These are phyloP conservation scores for Beauveria rudraprayagi DNA, from an alignment of 2,329 filamentous ascomycete genomes.

Conservation along the genomic window DNA sequence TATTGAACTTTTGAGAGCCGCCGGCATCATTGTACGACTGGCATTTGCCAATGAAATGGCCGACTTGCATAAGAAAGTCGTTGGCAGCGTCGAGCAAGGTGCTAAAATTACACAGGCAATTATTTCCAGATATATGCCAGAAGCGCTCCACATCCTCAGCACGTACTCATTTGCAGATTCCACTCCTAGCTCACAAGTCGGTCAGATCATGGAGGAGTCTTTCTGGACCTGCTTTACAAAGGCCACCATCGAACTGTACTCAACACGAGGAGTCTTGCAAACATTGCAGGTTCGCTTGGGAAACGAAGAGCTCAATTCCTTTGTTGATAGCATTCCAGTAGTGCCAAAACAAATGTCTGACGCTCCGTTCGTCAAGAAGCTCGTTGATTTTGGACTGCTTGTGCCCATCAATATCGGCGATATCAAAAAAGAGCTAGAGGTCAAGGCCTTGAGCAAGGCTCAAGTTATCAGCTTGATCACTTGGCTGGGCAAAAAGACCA, in stretches of 20 bases:
- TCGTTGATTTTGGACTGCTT: slow-evolving; percentile 81
- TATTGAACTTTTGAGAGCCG: slow-evolving; percentile 80
- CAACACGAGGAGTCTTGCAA: slow-evolving; percentile 78
- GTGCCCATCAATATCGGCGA: slow-evolving; percentile 80
- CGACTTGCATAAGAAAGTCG: slow-evolving; percentile 57
- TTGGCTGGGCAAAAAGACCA: slow-evolving; percentile 71
- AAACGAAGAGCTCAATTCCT: slow-evolving; percentile 56
- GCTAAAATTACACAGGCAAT: slow-evolving; percentile 53
- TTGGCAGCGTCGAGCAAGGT: slow-evolving; percentile 35
- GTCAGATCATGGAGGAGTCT: slow-evolving; percentile 82
- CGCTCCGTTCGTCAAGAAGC: slow-evolving; percentile 67
- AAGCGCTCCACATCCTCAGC: slow-evolving; percentile 74
- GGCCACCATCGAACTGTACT: slow-evolving; percentile 78
- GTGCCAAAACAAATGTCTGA: slow-evolving; percentile 69
- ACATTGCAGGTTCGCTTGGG: slow-evolving; percentile 74
- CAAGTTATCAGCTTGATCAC: slow-evolving; percentile 77
- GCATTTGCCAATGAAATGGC: slow-evolving; percentile 84
- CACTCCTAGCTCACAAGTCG: slow-evolving; percentile 76
- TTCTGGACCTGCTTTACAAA: slow-evolving; percentile 90
- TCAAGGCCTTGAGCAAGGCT: slow-evolving; percentile 67
- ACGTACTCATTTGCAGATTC: slow-evolving; percentile 87
- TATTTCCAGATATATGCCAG: slow-evolving; percentile 61
- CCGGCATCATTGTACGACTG: slow-evolving; percentile 82
- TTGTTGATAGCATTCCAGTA: slow-evolving; percentile 82
- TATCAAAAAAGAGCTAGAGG: slow-evolving; percentile 73